phyloP scores from a whole-genome alignment of 2,329 filamentous ascomycete species.

The Beauveria sp. region DNA sequence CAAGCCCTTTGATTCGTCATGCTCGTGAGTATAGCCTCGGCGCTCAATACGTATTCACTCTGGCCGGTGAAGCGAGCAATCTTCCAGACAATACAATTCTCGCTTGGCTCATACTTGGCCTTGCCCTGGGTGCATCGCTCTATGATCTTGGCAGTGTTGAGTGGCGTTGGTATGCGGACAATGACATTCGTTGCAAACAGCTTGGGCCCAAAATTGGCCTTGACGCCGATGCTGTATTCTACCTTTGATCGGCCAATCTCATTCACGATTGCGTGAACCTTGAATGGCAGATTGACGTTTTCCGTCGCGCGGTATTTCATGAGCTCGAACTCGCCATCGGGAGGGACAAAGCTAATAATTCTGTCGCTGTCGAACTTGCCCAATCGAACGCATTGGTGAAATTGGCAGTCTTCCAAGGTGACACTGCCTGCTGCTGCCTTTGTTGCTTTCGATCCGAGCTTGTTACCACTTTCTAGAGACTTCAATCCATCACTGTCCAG shows the following conservation, averaged over 20 bases:
- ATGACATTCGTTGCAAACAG: conserved; percentile 96
- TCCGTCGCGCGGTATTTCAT: conserved; percentile 98
- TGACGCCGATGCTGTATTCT: conserved; percentile 96
- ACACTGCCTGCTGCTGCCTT: conserved; percentile 94
- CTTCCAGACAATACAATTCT: conserved; percentile 99
- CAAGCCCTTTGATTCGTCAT: conserved; percentile 99
- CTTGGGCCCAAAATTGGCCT: conserved; percentile 93
- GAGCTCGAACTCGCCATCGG: conserved; percentile 95
- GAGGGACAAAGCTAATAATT: conserved; percentile 94
- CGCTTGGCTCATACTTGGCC: conserved; percentile 95
- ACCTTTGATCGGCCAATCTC: conserved; percentile 96
- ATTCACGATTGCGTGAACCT: conserved; percentile 96
- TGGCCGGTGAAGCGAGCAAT: conserved; percentile 98
- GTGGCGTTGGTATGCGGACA: conserved; percentile 85
- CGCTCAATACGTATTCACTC: conserved; percentile 89
- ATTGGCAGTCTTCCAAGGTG: conserved; percentile 94
- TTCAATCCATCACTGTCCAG: conserved; percentile 69
- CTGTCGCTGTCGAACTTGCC: conserved; percentile 94
- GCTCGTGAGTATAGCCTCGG: conserved; percentile 84
- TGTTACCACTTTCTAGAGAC: conserved; percentile 65
- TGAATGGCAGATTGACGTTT: conserved; percentile 98
- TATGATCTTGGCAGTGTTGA: conserved; percentile 91
- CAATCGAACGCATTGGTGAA: conserved; percentile 97
- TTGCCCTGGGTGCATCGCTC: conserved; percentile 93
- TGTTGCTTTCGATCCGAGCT: conserved; percentile 77